A percentile compares a stretch with the other conserved stretches of the same genome.
phyloP scores from a whole-genome alignment of 1,284 basidiomycete species.

The Marasmius sp. region DNA sequence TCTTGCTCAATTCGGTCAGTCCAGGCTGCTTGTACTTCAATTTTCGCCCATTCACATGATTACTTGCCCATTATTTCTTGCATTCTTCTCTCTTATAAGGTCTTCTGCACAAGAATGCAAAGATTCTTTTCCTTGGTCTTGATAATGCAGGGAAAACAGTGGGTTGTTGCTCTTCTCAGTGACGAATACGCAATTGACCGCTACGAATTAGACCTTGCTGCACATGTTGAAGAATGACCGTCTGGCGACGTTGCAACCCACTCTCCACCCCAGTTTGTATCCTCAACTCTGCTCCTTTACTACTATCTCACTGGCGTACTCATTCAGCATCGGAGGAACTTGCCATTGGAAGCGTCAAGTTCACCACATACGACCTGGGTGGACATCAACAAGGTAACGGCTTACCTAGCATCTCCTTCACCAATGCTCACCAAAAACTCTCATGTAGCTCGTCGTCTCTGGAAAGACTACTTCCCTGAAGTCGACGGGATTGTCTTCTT shows the following conservation, averaged over 20 bases:
- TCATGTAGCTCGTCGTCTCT: constrained; percentile 86
- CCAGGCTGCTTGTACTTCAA: not conserved
- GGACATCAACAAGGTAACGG: constrained; percentile 91
- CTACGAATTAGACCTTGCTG: constrained; percentile 77
- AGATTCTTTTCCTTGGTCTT: constrained; percentile 98
- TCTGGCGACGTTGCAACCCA: constrained; percentile 96
- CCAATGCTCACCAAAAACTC: not conserved
- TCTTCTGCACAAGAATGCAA: constrained; percentile 97
- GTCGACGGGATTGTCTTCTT: constrained; percentile 99
- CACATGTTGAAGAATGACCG: constrained; percentile 99
- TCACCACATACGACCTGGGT: constrained; percentile 98
- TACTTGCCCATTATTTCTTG: not conserved
- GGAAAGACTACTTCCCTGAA: constrained; percentile 99
- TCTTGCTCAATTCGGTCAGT: constrained; percentile 84
- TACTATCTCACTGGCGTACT: constrained; percentile 8
- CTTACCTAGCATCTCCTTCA: not conserved
- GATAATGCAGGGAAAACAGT: constrained; percentile 99
- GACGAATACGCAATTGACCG: not conserved
- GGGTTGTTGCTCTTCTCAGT: constrained; percentile 26
- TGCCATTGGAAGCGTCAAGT: constrained; percentile 98
- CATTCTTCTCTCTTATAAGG: constrained; percentile 48
- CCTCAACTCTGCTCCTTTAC: constrained; percentile 2
- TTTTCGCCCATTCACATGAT: not conserved
- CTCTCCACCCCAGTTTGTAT: constrained; percentile 92
- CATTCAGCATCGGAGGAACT: constrained; percentile 93